Percentiles rank a stretch among this genome's conserved stretches.
Conservation (phyloP, 495 filamentous ascomycete genomes). For the Diplogelasinospora grovesii region DNA sequence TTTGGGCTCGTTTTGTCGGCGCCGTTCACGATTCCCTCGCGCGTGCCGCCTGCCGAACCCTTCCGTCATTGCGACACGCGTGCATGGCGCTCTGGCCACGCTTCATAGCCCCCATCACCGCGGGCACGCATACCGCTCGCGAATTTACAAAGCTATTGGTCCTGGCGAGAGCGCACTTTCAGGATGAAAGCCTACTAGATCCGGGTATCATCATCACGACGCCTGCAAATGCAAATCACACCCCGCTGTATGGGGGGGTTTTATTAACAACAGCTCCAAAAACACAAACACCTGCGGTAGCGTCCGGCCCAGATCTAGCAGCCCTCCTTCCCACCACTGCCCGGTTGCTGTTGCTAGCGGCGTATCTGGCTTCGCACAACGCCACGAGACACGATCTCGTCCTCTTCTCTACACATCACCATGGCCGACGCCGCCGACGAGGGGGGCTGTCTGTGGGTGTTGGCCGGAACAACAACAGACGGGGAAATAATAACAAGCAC, state of each 20-base stretch:
- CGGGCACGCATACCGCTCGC: slow-evolving; percentile 58
- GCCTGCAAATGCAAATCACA: slow-evolving; percentile 6
- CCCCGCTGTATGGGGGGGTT: too few relatives aligned
- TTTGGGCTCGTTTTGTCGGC: slow-evolving; percentile 74
- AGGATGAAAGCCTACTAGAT: slow-evolving; percentile 65
- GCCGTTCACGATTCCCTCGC: slow-evolving; percentile 68
- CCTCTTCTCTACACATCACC: slow-evolving; percentile 77
- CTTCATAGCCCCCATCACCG: slow-evolving; percentile 60
- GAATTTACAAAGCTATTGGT: slow-evolving; percentile 81
- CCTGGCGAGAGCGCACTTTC: slow-evolving; percentile 64
- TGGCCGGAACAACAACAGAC: slow-evolving; percentile 29
- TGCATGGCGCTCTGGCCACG: slow-evolving; percentile 58
- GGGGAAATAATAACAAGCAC: slow-evolving; percentile 49
- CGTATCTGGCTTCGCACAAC: slow-evolving; percentile 90
- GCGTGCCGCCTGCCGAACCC: slow-evolving; percentile 57
- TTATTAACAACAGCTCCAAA: not conserved
- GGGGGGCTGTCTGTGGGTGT: slow-evolving; percentile 23
- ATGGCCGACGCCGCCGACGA: slow-evolving; percentile 37
- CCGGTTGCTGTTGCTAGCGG: slow-evolving; percentile 72
- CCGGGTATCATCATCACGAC: slow-evolving; percentile 55
- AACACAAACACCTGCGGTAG: slow-evolving; percentile 8
- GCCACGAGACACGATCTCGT: slow-evolving; percentile 67
- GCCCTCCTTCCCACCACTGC: slow-evolving; percentile 70
- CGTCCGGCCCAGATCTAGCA: slow-evolving; percentile 28
- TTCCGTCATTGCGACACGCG: slow-evolving; percentile 53